phyloP scores from a whole-genome alignment of 2,329 filamentous ascomycete species.

The Paramyrothecium roridum region DNA sequence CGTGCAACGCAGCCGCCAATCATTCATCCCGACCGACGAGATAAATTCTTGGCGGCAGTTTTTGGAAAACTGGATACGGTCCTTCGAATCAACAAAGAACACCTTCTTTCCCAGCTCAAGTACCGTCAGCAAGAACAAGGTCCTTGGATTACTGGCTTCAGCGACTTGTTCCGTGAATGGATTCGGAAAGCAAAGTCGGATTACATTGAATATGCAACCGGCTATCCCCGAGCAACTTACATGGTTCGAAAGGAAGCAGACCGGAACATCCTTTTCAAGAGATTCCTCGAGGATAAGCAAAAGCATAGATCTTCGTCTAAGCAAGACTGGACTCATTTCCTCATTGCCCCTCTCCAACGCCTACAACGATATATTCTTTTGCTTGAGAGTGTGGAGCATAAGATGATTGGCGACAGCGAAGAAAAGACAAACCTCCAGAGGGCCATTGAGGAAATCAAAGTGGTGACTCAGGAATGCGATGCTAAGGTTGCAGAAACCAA shows the following conservation, averaged over 20 bases:
- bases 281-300: constrained; percentile 78
- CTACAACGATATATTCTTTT: constrained; percentile 87
- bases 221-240: constrained; percentile 80
- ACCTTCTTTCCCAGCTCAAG: constrained; percentile 88
- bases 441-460: constrained; percentile 88
- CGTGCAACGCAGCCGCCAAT: constrained; percentile 71
- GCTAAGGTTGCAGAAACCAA: constrained; percentile 87
- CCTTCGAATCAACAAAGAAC: constrained; percentile 87
- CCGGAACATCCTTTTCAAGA: constrained; percentile 79
- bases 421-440: constrained; percentile 81
- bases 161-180: constrained; percentile 97
- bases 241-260: constrained; percentile 81
- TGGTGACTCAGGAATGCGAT: constrained; percentile 87
- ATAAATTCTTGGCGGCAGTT: constrained; percentile 77
- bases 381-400: constrained; percentile 77
- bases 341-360: constrained; percentile 90
- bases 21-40: constrained; percentile 72
- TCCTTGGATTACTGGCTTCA: constrained; percentile 90
- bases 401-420: constrained; percentile 78
- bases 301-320: constrained; percentile 77
- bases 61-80: constrained; percentile 91
- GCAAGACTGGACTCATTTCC: constrained; percentile 88
- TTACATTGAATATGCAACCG: constrained; percentile 89
- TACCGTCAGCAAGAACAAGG: constrained; percentile 97
- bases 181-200: constrained; percentile 86